These are phyloP conservation scores for Urtica urens DNA, from an alignment of 306 rosid species.

Conservation along the genomic window DNA sequence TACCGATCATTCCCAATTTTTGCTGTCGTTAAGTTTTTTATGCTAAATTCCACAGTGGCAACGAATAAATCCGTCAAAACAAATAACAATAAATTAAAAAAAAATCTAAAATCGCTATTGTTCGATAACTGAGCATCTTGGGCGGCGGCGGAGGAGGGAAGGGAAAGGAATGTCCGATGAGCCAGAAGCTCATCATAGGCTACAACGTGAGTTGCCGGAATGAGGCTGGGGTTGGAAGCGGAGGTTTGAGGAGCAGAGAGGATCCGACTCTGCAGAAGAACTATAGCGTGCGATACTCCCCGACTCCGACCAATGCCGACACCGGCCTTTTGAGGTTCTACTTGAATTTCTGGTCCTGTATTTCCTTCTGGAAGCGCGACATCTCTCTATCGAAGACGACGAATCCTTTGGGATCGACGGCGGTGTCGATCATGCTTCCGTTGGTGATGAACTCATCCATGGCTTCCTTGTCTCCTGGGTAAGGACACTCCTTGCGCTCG, in stretches of 20 bases:
- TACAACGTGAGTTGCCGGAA: constrained; percentile 73
- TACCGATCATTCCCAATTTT: too few species aligned
- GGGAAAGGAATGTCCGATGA: too few species aligned
- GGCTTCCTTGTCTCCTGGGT: constrained; percentile 74
- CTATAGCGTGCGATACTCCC: constrained; percentile 56
- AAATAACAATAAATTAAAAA: too few species aligned
- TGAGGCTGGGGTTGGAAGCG: constrained; percentile 37
- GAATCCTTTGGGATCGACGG: constrained; percentile 54
- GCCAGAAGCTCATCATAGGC: constrained; percentile 80
- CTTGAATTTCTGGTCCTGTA: constrained; percentile 49
- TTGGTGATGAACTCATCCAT: constrained; percentile 59
- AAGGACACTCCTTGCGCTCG: constrained; percentile 57
- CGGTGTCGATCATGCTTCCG: constrained; percentile 72
- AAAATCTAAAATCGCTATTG: too few species aligned
- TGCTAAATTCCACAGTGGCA: too few species aligned
- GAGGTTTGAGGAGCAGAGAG: constrained; percentile 46
- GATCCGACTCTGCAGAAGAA: constrained; percentile 49
- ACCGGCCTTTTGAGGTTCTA: constrained; percentile 78
- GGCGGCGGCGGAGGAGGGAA: too few species aligned
- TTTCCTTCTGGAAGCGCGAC: constrained; percentile 45
- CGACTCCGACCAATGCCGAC: constrained; percentile 38
- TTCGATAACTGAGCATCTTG: too few species aligned
- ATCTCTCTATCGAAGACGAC: constrained; percentile 47
- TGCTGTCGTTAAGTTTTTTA: too few species aligned
- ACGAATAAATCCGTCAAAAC: too few species aligned